Conservation (phyloP, 192 early-diverging fungal species). For the Mortierella alpina region DNA sequence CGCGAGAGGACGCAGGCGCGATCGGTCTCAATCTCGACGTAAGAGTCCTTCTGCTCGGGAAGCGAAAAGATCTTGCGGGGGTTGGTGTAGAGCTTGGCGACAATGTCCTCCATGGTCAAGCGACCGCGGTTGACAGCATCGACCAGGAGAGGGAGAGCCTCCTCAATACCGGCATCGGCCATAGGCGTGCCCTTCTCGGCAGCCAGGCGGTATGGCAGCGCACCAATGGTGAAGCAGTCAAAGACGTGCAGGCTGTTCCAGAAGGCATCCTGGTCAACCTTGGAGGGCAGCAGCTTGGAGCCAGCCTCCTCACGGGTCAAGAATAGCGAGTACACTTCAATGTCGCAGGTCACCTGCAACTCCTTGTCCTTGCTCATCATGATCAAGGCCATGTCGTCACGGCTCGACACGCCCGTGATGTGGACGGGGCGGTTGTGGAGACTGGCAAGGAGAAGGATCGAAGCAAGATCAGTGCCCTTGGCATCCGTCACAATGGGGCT, state of each 20-base stretch:
- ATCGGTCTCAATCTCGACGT: constrained; percentile 94
- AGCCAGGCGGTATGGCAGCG: constrained; percentile 72
- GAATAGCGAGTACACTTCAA: constrained; percentile 90
- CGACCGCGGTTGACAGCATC: constrained; percentile 84
- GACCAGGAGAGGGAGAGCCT: constrained; percentile 81
- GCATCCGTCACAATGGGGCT: constrained; percentile 87
- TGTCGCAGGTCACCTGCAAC: constrained; percentile 91
- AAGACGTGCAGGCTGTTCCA: constrained; percentile 85
- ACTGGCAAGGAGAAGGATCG: constrained; percentile 87
- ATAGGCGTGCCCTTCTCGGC: constrained; percentile 60
- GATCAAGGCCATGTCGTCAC: constrained; percentile 89
- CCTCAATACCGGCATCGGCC: constrained; percentile 68
- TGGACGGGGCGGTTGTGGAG: constrained; percentile 89
- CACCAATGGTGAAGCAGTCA: constrained; percentile 92
- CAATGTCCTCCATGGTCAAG: constrained; percentile 82
- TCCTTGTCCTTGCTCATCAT: constrained; percentile 88
- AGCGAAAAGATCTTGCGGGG: constrained; percentile 92
- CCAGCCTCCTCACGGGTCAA: constrained; percentile 64
- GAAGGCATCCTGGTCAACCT: constrained; percentile 76
- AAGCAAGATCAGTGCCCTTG: constrained; percentile 86
- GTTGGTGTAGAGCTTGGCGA: constrained; percentile 80
- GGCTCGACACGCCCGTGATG: constrained; percentile 82
- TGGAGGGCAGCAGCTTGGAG: constrained; percentile 57
- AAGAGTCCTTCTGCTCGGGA: constrained; percentile 93
- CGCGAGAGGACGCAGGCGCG: constrained; percentile 65